Evolutionary conservation across 2,329 filamentous ascomycete species (phyloP).

Genomic region (Alternaria brassicae): DNA sequence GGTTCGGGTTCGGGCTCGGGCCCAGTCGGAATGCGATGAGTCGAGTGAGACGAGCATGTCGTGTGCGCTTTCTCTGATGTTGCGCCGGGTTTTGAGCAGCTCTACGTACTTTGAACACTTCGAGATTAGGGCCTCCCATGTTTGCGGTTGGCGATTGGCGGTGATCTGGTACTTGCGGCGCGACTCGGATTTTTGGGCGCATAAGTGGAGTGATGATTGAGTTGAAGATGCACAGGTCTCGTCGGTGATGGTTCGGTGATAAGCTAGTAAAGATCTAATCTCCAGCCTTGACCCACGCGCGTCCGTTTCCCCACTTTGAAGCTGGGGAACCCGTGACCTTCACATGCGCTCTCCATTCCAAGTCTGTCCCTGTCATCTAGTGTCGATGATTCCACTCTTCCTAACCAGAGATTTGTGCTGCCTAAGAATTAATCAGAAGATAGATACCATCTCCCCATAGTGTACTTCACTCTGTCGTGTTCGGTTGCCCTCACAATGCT

Average conservation of each 20-base stretch:
- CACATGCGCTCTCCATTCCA: not conserved
- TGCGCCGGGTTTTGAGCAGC: not conserved
- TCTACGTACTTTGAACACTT: conserved; percentile 83
- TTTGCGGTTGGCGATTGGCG: conserved; percentile 35
- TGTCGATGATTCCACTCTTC: not conserved
- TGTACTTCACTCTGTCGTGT: not conserved
- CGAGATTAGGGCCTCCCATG: conserved; percentile 86
- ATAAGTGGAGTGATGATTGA: conserved; percentile 12
- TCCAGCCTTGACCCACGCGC: conserved; percentile 3
- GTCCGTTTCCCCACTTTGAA: conserved; percentile 7
- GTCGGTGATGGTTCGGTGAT: conserved; percentile 16
- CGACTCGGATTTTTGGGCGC: not conserved
- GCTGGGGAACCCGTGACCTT: conserved; percentile 3
- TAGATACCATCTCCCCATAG: not conserved
- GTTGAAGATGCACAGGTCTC: conserved; percentile 9
- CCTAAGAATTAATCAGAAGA: not conserved
- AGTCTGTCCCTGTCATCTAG: not conserved
- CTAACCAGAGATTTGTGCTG: not conserved
- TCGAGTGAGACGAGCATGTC: conserved; percentile 4
- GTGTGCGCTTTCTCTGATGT: not conserved
- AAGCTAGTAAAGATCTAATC: conserved; percentile 6
- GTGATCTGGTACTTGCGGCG: not conserved
- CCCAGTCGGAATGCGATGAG: not conserved
- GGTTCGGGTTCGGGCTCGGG: not conserved
- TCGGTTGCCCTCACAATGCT: not conserved